Evolutionary conservation across 139 green algal genomes (phyloP), one percentile per base, ranked within the genome.

Genomic region (Micractinium sp.): DNA sequence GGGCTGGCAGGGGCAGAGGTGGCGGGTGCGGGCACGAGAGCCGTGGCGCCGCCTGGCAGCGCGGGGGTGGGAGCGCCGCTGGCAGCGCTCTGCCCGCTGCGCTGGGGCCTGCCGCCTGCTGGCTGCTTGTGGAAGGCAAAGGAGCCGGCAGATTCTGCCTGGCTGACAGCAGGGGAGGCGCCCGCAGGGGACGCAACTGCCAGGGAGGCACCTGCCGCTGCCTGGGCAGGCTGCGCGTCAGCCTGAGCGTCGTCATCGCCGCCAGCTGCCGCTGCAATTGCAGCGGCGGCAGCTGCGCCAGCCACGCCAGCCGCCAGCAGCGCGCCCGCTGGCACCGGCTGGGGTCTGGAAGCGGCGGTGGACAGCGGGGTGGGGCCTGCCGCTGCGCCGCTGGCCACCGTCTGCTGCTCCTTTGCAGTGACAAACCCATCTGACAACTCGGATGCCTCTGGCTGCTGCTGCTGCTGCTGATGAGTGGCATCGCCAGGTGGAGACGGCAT

Each of bases 101-200:
- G 35, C 36, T 31, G 61, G 38, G 82, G 61, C 3, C 56, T 38
- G 29, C 29, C 47, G 14, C 29, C 19, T 38, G 22, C 63, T 3
- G 63, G 5, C 60, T 22, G 22, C 53, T 85, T 47, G 38, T 87
- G 67, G 39, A 87, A 87, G 38, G 83, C 83, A 87, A 87, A 87
- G 29, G 83, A 87, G 31, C 16, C 83, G 3, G 67, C 83, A 5
- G 83, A 87, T 16, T 87, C 67, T 16, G n/a, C 36, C 67, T 87
- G 39, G 29, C 33, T 38, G 31, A 38, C 31, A 22, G 38, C 39
- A 67, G 78, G 78, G 0, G 78, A 84, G 39, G 78, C 78, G n/a
- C 71, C 71, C 13, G 23, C 5, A 18, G 53, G 53, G 4, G 53
- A 41, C 9, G 33, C 53, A 47, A 20, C 60, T 25, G 81, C 53